Evolutionary conservation across 306 rosid species (phyloP).

Genomic region (Pyrus betulifolia): DNA sequence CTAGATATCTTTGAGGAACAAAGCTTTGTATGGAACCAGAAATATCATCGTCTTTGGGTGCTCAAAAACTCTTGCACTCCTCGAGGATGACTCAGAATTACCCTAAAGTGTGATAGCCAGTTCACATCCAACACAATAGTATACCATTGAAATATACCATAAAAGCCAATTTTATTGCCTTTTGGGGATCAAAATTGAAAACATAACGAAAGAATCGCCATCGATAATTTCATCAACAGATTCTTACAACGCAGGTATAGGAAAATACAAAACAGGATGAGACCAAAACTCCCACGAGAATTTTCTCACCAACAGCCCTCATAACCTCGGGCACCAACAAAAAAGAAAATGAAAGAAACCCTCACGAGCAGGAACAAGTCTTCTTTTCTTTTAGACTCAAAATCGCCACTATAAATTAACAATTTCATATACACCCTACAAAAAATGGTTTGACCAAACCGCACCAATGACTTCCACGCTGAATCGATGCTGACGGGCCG

Average conservation of each 20-base stretch:
- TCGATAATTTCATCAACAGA: constrained; percentile 7
- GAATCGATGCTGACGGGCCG: constrained; percentile 36
- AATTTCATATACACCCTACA: constrained; percentile 65
- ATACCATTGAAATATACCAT: not conserved
- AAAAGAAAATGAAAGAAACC: constrained; percentile 15
- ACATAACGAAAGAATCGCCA: constrained; percentile 24
- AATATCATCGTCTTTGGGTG: not conserved
- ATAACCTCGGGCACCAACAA: constrained; percentile 31
- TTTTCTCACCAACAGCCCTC: constrained; percentile 47
- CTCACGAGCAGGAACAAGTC: not conserved
- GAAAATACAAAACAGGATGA: constrained; percentile 1
- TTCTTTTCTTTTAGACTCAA: constrained; percentile 29
- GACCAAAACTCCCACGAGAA: constrained; percentile 27
- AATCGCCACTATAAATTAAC: constrained; percentile 38
- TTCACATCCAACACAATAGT: not conserved
- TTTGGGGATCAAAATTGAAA: constrained; percentile 13
- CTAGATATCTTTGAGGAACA: too few relatives aligned
- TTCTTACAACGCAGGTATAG: not conserved
- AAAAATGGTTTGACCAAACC: constrained; percentile 27
- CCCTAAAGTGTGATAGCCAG: too few relatives aligned
- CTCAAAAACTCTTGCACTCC: not conserved
- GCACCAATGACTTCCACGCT: constrained; percentile 47
- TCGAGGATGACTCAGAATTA: too few relatives aligned
- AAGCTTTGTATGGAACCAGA: not conserved
- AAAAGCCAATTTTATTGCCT: not conserved